phyloP scores from a whole-genome alignment of 345 rosid genomes.

The Populus nigra region DNA sequence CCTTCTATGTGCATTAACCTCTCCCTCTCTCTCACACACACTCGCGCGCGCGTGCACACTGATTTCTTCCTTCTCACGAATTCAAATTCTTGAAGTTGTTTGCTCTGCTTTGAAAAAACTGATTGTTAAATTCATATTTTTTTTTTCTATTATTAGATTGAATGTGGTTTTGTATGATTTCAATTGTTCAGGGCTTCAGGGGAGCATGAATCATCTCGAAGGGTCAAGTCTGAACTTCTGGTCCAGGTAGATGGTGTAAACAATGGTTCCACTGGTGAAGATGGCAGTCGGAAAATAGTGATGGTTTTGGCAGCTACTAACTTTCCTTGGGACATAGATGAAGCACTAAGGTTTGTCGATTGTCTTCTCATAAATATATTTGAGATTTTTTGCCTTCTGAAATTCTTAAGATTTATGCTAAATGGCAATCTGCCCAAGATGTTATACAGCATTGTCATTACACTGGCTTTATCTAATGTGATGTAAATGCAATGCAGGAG shows the following conservation, averaged over 20 bases:
- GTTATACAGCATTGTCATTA: neutral
- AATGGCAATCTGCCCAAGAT: neutral
- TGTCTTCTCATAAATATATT: neutral
- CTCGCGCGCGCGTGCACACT: neutral
- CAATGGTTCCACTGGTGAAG: constrained; percentile 84
- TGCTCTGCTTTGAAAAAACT: neutral
- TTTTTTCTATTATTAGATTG: neutral
- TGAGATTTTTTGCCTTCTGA: neutral
- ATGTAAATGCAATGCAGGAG: constrained; percentile 60
- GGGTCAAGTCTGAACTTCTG: constrained; percentile 98
- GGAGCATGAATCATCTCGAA: constrained; percentile 97
- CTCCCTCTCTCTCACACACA: neutral
- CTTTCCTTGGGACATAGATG: constrained; percentile 99
- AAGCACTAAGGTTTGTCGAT: constrained; percentile 78
- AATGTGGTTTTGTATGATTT: neutral
- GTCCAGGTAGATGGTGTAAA: constrained; percentile 99
- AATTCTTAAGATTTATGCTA: neutral
- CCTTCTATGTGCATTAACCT: neutral
- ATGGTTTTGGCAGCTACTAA: constrained; percentile 99
- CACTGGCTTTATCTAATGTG: constrained; percentile 5
- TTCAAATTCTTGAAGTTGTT: neutral
- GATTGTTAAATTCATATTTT: neutral
- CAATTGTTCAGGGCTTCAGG: constrained; percentile 74
- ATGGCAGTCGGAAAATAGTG: constrained; percentile 92
- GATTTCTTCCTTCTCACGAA: neutral